Conservation (phyloP, 140 eudicot genomes). For the Cichorium intybus region DNA sequence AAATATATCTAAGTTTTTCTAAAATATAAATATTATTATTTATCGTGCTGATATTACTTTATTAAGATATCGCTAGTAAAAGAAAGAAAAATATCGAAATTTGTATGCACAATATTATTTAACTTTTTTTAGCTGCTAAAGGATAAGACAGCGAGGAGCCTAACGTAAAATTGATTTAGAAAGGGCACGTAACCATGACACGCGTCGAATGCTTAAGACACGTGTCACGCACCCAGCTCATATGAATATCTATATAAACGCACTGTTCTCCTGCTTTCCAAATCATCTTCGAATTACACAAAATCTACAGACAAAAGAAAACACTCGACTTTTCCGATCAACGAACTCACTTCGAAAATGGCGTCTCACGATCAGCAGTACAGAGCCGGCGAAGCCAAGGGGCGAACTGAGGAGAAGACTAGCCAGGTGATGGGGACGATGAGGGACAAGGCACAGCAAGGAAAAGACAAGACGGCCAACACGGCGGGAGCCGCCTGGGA, state of each 20-base stretch:
- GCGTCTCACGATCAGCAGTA: constrained; percentile 9
- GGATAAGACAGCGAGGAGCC: constrained; percentile 1
- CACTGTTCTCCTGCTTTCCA: constrained; percentile 10
- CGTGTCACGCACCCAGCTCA: constrained; percentile 14
- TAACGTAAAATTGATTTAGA: neutral
- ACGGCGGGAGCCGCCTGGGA: constrained; percentile 39
- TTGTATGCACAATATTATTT: neutral
- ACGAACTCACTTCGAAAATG: neutral
- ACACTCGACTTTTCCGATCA: neutral
- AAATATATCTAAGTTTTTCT: neutral
- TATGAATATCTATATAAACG: constrained; percentile 15
- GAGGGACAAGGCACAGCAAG: constrained; percentile 50
- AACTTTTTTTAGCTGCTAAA: neutral
- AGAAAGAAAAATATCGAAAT: neutral
- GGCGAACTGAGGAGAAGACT: constrained; percentile 52
- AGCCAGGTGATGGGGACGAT: constrained; percentile 43
- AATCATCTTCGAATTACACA: neutral
- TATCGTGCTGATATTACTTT: too few relatives aligned
- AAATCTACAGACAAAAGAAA: neutral
- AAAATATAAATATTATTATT: too few relatives aligned
- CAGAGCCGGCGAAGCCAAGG: constrained; percentile 29
- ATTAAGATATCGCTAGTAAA: too few relatives aligned
- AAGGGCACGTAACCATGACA: constrained; percentile 19
- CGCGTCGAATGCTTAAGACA: constrained; percentile 16
- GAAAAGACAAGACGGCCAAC: constrained; percentile 55